These are phyloP conservation scores for Batkoa obscura DNA, from an alignment of 371 early-diverging fungal genomes.

Conservation along the genomic window DNA sequence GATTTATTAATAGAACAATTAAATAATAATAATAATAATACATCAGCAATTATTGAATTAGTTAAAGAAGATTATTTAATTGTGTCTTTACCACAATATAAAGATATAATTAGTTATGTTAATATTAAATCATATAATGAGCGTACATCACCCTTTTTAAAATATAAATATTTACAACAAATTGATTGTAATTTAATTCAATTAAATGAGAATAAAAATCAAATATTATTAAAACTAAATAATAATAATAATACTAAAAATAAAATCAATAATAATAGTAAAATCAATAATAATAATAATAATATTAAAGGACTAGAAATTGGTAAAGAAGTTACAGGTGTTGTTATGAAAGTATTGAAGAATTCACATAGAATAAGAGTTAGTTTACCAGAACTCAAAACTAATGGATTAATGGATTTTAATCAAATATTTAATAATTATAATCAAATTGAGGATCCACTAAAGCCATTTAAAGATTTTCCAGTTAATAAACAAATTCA, in stretches of 20 bases:
- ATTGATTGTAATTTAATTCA: no score
- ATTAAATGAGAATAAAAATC: constrained; percentile 31
- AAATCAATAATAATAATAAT: no score
- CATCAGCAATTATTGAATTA: constrained; percentile 28
- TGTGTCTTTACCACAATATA: constrained; percentile 29
- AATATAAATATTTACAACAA: no score
- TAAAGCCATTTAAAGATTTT: constrained; percentile 20
- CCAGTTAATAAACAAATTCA: constrained; percentile 18
- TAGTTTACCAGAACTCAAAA: constrained; percentile 21
- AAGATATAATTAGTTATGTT: constrained; percentile 30
- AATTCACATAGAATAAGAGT: constrained; percentile 36
- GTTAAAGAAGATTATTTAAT: constrained; percentile 53
- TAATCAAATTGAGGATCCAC: constrained; percentile 16
- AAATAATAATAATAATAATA: not conserved
- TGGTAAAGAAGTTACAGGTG: constrained; percentile 29
- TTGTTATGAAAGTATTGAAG: constrained; percentile 27
- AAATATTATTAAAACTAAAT: constrained; percentile 14
- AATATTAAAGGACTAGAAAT: constrained; percentile 27
- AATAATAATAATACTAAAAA: constrained; percentile 8
- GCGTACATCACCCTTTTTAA: constrained; percentile 24
- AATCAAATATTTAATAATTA: constrained; percentile 31
- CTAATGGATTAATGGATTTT: constrained; percentile 42
- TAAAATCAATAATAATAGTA: constrained; percentile 9
- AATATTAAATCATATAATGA: constrained; percentile 29
- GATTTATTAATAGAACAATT: no score